Conservation (phyloP, 768 basidiomycete genomes). For the Peribolospora baueri region DNA sequence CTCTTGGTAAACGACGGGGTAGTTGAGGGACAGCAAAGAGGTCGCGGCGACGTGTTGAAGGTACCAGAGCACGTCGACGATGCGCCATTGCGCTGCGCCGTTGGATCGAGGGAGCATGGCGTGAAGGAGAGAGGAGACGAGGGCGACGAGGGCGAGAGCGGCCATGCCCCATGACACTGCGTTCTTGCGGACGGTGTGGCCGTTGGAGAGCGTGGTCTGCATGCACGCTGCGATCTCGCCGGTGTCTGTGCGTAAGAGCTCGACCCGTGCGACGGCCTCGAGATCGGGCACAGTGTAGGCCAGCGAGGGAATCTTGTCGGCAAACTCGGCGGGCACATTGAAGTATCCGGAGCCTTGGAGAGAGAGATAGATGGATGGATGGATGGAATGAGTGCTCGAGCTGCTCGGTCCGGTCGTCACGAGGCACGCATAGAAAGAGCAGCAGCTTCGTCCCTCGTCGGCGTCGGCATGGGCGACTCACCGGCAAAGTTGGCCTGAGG, state of each 20-base stretch:
- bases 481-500: constrained; percentile 46
- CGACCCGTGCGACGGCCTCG: constrained; percentile 64
- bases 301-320: constrained; percentile 41
- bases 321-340: constrained; percentile 26
- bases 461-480: neutral
- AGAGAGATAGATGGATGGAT: neutral
- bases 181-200: constrained; percentile 50
- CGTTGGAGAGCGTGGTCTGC: constrained; percentile 76
- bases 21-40: constrained; percentile 56
- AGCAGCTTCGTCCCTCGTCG: neutral
- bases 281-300: constrained; percentile 75
- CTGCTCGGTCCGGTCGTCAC: neutral
- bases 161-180: constrained; percentile 59
- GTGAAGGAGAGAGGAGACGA: constrained; percentile 33
- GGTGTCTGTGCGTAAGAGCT: constrained; percentile 41
- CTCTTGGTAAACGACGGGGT: constrained; percentile 55
- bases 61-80: constrained; percentile 57
- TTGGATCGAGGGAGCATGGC: constrained; percentile 28
- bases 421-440: neutral
- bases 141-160: constrained; percentile 24
- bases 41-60: constrained; percentile 65
- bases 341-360: constrained; percentile 10
- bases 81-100: constrained; percentile 25
- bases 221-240: constrained; percentile 63
- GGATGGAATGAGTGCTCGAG: no score